These are phyloP conservation scores for Malassezia cuniculi DNA, from an alignment of 1,284 basidiomycete genomes.

Conservation along the genomic window DNA sequence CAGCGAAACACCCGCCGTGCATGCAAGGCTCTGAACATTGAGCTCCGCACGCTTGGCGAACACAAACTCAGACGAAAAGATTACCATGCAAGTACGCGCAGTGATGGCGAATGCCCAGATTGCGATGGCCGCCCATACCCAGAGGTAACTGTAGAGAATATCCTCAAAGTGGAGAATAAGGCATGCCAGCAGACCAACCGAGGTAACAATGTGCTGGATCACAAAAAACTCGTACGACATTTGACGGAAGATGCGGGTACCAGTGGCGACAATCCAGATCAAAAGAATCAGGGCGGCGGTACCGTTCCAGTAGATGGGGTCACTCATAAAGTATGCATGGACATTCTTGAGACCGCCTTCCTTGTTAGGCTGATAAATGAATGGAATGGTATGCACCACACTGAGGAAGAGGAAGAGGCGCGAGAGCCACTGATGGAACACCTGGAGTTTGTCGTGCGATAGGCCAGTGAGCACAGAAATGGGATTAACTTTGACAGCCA, in stretches of 20 bases:
- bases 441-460: constrained; percentile 29
- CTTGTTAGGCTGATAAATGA: constrained; percentile 25
- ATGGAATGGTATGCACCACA: constrained; percentile 30
- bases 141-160: not conserved
- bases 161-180: constrained; percentile 1
- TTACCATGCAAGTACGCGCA: not conserved
- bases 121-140: not conserved
- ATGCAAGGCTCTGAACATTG: constrained; percentile 23
- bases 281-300: constrained; percentile 26
- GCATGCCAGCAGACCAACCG: constrained; percentile 23
- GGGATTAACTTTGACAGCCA: constrained; percentile 31
- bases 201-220: constrained; percentile 23
- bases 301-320: constrained; percentile 24
- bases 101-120: not conserved
- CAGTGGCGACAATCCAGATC: constrained; percentile 18
- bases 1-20: constrained; percentile 15
- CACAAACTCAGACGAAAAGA: constrained; percentile 2
- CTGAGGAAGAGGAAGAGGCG: constrained; percentile 30
- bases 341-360: constrained; percentile 18
- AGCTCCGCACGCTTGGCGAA: constrained; percentile 12
- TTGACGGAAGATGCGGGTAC: constrained; percentile 1
- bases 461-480: constrained; percentile 26
- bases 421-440: constrained; percentile 37
- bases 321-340: constrained; percentile 16
- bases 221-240: constrained; percentile 37